Evolutionary conservation across 1,284 basidiomycete species (phyloP).

Genomic region (Sporisorium reilianum): DNA sequence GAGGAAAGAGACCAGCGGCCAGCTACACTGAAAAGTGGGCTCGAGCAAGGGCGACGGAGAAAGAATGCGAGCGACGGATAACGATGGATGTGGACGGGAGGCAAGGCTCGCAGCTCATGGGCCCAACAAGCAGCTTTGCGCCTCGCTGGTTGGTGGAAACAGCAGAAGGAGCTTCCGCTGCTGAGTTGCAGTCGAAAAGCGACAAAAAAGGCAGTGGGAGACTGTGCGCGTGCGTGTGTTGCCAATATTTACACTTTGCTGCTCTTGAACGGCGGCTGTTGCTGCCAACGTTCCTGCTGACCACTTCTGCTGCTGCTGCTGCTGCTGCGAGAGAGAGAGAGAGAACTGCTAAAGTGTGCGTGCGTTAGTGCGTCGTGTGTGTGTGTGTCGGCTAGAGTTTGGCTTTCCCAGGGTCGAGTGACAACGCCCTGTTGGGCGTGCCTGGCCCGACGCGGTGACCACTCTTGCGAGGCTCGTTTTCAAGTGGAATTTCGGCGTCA

Average conservation of each 20-base stretch:
- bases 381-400: neutral
- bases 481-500: neutral
- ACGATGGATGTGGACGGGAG: conserved; percentile 35
- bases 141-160: neutral
- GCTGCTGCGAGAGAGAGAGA: conserved; percentile 2
- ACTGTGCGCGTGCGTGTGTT: neutral
- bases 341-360: no score
- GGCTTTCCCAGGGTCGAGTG: conserved; percentile 1
- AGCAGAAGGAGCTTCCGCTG: no score
- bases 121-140: no score
- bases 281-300: neutral
- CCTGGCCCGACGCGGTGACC: neutral
- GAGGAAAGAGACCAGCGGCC: neutral
- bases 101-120: conserved; percentile 1
- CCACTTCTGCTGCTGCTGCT: neutral
- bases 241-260: neutral
- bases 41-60: conserved; percentile 15
- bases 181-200: neutral
- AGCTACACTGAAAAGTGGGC: neutral
- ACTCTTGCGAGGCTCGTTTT: neutral
- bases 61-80: conserved; percentile 49
- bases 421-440: conserved; percentile 5
- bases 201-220: neutral
- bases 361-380: no score
- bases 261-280: neutral